Evolutionary conservation across 2,329 filamentous ascomycete species (phyloP).

Genomic region (Ophiostoma piceae): DNA sequence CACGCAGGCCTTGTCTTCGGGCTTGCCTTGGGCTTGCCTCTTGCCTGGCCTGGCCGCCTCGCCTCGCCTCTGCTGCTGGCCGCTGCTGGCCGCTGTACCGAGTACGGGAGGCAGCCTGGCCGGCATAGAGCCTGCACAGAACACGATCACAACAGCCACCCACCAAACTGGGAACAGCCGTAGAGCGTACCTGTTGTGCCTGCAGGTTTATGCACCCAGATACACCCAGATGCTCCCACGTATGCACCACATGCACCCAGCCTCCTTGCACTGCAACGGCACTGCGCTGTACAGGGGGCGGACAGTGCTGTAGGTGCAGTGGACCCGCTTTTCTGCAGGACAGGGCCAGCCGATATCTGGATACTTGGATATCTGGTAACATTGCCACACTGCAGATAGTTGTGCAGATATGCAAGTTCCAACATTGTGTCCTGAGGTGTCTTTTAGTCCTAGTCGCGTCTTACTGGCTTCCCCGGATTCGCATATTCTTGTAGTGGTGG

Average conservation of each 20-base stretch:
- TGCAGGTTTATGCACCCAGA: not conserved
- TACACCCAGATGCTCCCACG: no score
- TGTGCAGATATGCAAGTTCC: not conserved
- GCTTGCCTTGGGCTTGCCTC: no score
- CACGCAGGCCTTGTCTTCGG: not conserved
- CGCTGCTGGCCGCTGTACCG: no score
- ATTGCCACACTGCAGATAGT: not conserved
- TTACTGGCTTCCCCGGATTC: not conserved
- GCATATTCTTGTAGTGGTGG: not conserved
- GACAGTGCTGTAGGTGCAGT: no score
- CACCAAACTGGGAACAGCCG: conserved; percentile 1
- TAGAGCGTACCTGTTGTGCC: not conserved
- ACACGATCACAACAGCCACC: not conserved
- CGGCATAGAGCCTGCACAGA: not conserved
- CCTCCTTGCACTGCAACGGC: conserved; percentile 15
- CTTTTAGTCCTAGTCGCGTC: not conserved
- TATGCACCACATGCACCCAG: conserved; percentile 18
- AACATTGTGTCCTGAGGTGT: not conserved
- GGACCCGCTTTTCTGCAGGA: conserved; percentile 15
- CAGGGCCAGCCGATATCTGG: not conserved
- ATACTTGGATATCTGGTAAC: not conserved
- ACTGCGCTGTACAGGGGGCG: not conserved
- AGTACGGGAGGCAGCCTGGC: not conserved
- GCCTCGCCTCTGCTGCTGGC: not conserved
- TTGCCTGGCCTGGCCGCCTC: not conserved